Conservation (phyloP, 2,329 filamentous ascomycete genomes). For the Colletotrichum falcatum region DNA sequence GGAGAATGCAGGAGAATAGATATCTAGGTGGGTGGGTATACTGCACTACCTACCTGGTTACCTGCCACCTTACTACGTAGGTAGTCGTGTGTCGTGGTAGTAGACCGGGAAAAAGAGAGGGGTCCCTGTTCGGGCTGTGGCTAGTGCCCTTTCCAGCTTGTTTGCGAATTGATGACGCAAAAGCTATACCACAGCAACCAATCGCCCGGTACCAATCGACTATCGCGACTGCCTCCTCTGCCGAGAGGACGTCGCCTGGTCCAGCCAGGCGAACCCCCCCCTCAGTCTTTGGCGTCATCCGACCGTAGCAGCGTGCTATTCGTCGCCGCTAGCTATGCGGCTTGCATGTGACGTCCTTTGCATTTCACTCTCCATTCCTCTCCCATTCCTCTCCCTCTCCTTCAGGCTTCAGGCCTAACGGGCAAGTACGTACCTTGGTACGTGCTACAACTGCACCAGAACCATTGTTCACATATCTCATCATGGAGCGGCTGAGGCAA, state of each 20-base stretch:
- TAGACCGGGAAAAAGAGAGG: conserved; percentile 5
- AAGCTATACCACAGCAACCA: conserved; percentile 42
- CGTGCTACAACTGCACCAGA: background rate
- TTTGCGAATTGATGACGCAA: conserved; percentile 42
- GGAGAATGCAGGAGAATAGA: background rate
- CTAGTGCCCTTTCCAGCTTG: conserved; percentile 40
- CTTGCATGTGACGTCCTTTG: conserved; percentile 35
- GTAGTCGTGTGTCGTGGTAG: too few species aligned
- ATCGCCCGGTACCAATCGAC: conserved; percentile 31
- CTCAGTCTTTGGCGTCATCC: conserved; percentile 40
- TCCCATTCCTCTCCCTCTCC: background rate
- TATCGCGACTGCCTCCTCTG: conserved; percentile 22
- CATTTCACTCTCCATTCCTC: background rate
- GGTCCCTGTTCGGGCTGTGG: conserved; percentile 36
- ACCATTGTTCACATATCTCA: conserved; percentile 26
- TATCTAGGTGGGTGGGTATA: background rate
- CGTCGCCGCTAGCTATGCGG: conserved; percentile 32
- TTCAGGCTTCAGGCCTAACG: background rate
- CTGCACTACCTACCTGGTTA: too few species aligned
- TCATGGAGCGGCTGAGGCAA: conserved; percentile 18
- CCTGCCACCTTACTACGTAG: too few species aligned
- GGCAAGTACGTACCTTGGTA: background rate
- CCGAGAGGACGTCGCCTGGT: background rate
- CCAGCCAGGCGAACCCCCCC: conserved; percentile 1
- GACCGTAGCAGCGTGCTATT: conserved; percentile 26